These are phyloP conservation scores for Lachnellula occidentalis DNA, from an alignment of 2,329 filamentous ascomycete species.

Conservation along the genomic window DNA sequence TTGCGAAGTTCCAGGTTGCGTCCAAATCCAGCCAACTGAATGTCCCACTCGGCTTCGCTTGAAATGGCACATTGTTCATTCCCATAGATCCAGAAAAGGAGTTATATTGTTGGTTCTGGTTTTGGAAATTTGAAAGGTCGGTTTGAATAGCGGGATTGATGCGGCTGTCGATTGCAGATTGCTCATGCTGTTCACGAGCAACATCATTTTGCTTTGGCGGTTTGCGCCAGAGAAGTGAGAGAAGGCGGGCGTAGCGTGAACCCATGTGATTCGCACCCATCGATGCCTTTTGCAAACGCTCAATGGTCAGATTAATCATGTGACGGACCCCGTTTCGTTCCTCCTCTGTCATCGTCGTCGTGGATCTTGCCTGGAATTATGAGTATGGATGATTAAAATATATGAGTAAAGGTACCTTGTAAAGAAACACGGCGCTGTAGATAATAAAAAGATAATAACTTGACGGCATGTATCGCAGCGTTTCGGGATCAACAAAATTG, in stretches of 20 bases:
- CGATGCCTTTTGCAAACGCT: slow-evolving; percentile 53
- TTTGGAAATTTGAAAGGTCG: not conserved
- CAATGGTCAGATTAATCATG: slow-evolving; percentile 53
- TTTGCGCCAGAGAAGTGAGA: slow-evolving; percentile 55
- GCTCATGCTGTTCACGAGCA: not conserved
- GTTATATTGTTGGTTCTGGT: slow-evolving; percentile 1
- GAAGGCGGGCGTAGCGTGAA: slow-evolving; percentile 53
- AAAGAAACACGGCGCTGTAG: slow-evolving; percentile 59
- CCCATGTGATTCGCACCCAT: slow-evolving; percentile 54
- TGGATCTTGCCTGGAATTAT: slow-evolving; percentile 17
- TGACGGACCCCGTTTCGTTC: slow-evolving; percentile 44
- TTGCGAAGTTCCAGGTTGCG: slow-evolving; percentile 29
- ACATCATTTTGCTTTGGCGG: slow-evolving; percentile 13
- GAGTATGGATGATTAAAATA: slow-evolving; percentile 37
- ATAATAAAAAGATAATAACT: slow-evolving; percentile 58
- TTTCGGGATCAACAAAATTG: slow-evolving; percentile 52
- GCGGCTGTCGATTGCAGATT: not conserved
- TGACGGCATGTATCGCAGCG: slow-evolving; percentile 58
- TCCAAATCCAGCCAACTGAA: slow-evolving; percentile 30
- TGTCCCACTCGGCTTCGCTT: slow-evolving; percentile 3
- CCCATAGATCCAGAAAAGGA: slow-evolving; percentile 2
- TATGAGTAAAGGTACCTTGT: slow-evolving; percentile 55
- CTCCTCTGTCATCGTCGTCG: slow-evolving; percentile 24
- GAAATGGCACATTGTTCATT: not conserved
- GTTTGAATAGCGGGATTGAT: not conserved